Evolutionary conservation across 2,329 filamentous ascomycete species (phyloP), one percentile per base, ranked within the genome.

Genomic region (Cucurbitaria berberidis): DNA sequence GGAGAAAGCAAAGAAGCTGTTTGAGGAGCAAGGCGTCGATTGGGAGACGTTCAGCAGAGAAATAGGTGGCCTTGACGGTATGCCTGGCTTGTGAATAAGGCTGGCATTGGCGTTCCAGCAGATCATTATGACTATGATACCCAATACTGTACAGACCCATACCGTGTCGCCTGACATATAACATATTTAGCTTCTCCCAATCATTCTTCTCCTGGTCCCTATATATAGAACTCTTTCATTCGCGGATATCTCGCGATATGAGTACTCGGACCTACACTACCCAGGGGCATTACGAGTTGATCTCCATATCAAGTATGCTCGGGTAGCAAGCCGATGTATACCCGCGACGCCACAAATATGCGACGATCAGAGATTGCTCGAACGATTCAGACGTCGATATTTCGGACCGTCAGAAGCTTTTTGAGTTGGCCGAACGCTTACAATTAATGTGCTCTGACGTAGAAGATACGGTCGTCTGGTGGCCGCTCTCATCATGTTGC

Each of bases 11-110:
- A 85, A 88, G 66, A 83, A 86, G 34, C 79, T 95, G 70, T 96
- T 97, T 70, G 81, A 87, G 57, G 81, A 82, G 39, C 83, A 93
- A 44, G 86, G 85, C 0, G 83, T 96, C n/a, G 84, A 96, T 70
- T 96, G 96, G 76, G 90, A 93, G 57, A 79, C 84, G 51, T 85
- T 96, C 48, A 91, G 91, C 84, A 84, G 84, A 59, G 86, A 90
- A 26, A 84, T 89, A 48, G 86, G 85, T 15, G 86, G 86, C 0
- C 76, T 86, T 66, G 77, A 83, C 51, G 82, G 81, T 1, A 77
- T 86, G 74, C 78, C 82, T 45, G 81, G 82, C 10, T 64, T 72
- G 53, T 62, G 56, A 26, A 29, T 7, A 27, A 3, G 22, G n/a
- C n/a, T 5, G 13, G 32, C 13, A 15, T 24, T 30, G 5, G 40